These are phyloP conservation scores for Nigrospora sphaerica DNA, from an alignment of 2,329 filamentous ascomycete species.

Conservation along the genomic window DNA sequence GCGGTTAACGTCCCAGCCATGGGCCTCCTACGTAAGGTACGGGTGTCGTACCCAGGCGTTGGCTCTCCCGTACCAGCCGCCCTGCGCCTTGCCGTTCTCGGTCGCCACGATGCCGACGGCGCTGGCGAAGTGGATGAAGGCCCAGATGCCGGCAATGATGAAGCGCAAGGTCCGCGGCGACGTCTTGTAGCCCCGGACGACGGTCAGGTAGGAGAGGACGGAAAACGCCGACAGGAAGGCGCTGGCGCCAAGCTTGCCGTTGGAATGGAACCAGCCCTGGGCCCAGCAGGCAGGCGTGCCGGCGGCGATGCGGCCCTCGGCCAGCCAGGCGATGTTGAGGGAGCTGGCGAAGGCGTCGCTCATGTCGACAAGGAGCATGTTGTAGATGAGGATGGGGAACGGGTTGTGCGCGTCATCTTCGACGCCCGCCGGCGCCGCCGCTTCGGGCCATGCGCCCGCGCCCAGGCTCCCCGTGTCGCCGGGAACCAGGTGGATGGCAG, in stretches of 20 bases:
- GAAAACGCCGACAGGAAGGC: constrained; percentile 62
- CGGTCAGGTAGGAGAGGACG: constrained; percentile 56
- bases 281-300: constrained; percentile 46
- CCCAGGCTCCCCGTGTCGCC: not conserved
- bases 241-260: constrained; percentile 58
- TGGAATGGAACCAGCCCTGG: constrained; percentile 63
- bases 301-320: constrained; percentile 42
- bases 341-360: constrained; percentile 56
- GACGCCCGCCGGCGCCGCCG: not conserved
- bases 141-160: constrained; percentile 44
- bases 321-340: constrained; percentile 51
- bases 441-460: not conserved
- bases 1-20: not conserved
- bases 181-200: constrained; percentile 49
- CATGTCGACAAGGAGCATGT: constrained; percentile 59
- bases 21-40: not conserved
- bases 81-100: constrained; percentile 47
- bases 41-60: not conserved
- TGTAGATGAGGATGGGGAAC: constrained; percentile 63
- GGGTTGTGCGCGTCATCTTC: constrained; percentile 46
- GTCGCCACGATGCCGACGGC: constrained; percentile 40
- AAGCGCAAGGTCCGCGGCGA: constrained; percentile 42
- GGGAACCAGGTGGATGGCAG: not conserved
- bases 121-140: constrained; percentile 50
- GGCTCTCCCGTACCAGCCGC: constrained; percentile 56